phyloP scores from a whole-genome alignment of 257 asterid genomes.

The Osmanthus fragrans region DNA sequence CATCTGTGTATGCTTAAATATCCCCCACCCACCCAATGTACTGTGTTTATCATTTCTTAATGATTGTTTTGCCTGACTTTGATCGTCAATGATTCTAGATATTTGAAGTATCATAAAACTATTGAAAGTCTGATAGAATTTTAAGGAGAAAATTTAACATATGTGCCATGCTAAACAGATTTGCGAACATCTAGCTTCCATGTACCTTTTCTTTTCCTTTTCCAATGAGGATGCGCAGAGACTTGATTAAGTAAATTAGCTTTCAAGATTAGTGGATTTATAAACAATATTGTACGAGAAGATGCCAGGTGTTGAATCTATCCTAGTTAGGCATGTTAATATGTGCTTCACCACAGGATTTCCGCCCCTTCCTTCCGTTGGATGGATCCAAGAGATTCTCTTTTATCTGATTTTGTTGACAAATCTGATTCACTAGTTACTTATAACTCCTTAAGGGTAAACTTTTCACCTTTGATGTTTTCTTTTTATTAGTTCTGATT shows the following conservation, averaged over 20 bases:
- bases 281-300: neutral
- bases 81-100: neutral
- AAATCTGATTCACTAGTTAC: neutral
- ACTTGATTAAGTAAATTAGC: neutral
- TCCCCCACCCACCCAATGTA: neutral
- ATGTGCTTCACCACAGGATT: neutral
- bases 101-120: neutral
- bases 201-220: neutral
- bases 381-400: neutral
- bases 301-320: neutral
- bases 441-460: neutral
- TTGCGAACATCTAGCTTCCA: neutral
- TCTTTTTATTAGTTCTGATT: constrained; percentile 2
- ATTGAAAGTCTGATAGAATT: neutral
- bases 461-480: neutral
- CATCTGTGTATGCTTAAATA: neutral
- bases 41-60: neutral
- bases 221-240: neutral
- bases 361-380: neutral
- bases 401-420: neutral
- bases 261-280: neutral
- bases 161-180: neutral
- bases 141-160: neutral
- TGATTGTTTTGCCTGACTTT: neutral
- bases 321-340: neutral